Conservation (phyloP, 73 alveolate genomes). For the Paramecium octaurelia region DNA sequence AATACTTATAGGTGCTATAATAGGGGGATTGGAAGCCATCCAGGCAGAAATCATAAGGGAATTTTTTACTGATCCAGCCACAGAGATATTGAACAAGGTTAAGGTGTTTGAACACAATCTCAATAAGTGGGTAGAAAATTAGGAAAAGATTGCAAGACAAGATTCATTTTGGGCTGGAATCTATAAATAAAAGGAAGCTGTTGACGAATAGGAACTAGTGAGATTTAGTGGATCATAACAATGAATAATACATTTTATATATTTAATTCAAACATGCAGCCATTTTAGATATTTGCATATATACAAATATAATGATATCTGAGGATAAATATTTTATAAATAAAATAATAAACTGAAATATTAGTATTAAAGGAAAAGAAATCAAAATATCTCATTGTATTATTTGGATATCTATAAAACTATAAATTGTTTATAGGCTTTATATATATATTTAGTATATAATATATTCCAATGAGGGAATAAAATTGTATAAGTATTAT, state of each 20-base stretch:
- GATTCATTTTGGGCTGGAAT: conserved; percentile 12
- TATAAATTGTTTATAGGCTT: too few species aligned
- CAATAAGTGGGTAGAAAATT: neutral
- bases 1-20: neutral
- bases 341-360: neutral
- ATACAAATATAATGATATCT: too few species aligned
- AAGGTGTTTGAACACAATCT: neutral
- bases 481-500: neutral
- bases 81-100: neutral
- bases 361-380: neutral
- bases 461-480: neutral
- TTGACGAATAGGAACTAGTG: neutral
- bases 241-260: neutral
- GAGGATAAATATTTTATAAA: too few species aligned
- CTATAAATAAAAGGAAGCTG: neutral
- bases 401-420: too few species aligned
- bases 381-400: too few species aligned
- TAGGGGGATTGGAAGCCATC: neutral
- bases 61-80: neutral
- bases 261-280: neutral
- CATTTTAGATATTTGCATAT: too few species aligned
- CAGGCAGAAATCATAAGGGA: neutral
- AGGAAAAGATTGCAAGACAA: neutral
- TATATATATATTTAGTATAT: neutral
- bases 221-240: neutral